Percentiles rank a stretch among this genome's conserved stretches.
These are phyloP conservation scores for Picocystis sp. DNA, from an alignment of 163 green algal genomes.

Conservation along the genomic window DNA sequence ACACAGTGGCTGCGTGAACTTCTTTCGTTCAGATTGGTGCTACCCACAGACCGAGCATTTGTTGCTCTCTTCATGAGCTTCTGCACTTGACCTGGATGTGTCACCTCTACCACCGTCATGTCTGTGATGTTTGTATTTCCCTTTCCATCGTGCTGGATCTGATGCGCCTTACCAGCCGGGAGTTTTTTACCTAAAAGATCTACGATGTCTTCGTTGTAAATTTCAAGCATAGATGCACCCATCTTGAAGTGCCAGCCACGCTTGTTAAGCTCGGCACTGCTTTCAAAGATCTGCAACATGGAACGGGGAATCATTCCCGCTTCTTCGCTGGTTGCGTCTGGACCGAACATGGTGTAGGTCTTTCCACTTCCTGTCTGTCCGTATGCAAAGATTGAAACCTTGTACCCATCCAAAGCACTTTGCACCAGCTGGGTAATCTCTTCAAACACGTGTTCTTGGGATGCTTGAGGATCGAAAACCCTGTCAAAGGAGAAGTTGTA, in stretches of 20 bases:
- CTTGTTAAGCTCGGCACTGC: constrained; percentile 14
- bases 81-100: constrained; percentile 31
- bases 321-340: constrained; percentile 1
- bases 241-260: constrained; percentile 40
- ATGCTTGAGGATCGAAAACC: constrained; percentile 26
- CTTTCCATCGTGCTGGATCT: constrained; percentile 48
- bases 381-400: constrained; percentile 41
- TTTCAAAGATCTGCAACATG: constrained; percentile 36
- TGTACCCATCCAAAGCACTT: constrained; percentile 45
- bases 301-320: constrained; percentile 37
- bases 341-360: constrained; percentile 19
- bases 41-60: constrained; percentile 49
- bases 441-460: constrained; percentile 40
- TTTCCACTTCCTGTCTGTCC: constrained; percentile 17
- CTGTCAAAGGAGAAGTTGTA: constrained; percentile 38
- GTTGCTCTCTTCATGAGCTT: constrained; percentile 58
- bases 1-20: constrained; percentile 82
- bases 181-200: constrained; percentile 6
- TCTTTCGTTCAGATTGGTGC: constrained; percentile 79
- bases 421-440: constrained; percentile 46
- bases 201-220: constrained; percentile 41
- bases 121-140: constrained; percentile 64
- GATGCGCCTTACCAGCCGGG: constrained; percentile 25
- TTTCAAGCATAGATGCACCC: constrained; percentile 26
- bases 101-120: constrained; percentile 63